phyloP scores from a whole-genome alignment of 2,329 filamentous ascomycete genomes.

The Penicillium sp. region DNA sequence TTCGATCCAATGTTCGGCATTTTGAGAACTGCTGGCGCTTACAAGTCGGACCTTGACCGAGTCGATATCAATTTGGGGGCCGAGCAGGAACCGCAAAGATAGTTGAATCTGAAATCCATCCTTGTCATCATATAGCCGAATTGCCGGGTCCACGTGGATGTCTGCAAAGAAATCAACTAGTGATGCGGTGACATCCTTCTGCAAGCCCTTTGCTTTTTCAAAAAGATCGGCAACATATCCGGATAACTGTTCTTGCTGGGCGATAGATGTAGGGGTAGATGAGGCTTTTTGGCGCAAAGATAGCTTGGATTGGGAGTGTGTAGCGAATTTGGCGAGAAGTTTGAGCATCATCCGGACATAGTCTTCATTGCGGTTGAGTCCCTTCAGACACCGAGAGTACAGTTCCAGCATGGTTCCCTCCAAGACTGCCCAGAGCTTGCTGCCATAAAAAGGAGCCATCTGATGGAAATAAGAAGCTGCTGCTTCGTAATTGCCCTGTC shows the following conservation, averaged over 20 bases:
- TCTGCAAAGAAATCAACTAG: constrained; percentile 75
- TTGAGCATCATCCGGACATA: constrained; percentile 77
- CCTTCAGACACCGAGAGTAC: constrained; percentile 80
- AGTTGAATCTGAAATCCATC: constrained; percentile 78
- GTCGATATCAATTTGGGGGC: constrained; percentile 70
- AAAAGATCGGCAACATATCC: constrained; percentile 49
- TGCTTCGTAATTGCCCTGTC: constrained; percentile 71
- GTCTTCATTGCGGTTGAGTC: constrained; percentile 75
- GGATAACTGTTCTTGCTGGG: constrained; percentile 37
- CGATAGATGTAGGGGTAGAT: constrained; percentile 35
- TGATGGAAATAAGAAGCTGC: constrained; percentile 79
- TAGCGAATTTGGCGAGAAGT: constrained; percentile 54
- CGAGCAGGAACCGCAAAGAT: constrained; percentile 71
- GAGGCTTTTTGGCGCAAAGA: constrained; percentile 35
- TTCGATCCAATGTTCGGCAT: constrained; percentile 70
- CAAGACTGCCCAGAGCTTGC: constrained; percentile 75
- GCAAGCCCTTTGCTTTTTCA: constrained; percentile 52
- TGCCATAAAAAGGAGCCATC: constrained; percentile 77
- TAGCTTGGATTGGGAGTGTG: constrained; percentile 36
- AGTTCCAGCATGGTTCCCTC: constrained; percentile 84
- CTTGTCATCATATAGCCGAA: constrained; percentile 69
- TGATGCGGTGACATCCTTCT: constrained; percentile 68
- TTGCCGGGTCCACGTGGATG: constrained; percentile 68
- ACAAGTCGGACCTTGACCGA: constrained; percentile 67
- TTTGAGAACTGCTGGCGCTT: constrained; percentile 51